These are phyloP conservation scores for Bretschneidera sinensis DNA, from an alignment of 345 rosid species.

Conservation along the genomic window DNA sequence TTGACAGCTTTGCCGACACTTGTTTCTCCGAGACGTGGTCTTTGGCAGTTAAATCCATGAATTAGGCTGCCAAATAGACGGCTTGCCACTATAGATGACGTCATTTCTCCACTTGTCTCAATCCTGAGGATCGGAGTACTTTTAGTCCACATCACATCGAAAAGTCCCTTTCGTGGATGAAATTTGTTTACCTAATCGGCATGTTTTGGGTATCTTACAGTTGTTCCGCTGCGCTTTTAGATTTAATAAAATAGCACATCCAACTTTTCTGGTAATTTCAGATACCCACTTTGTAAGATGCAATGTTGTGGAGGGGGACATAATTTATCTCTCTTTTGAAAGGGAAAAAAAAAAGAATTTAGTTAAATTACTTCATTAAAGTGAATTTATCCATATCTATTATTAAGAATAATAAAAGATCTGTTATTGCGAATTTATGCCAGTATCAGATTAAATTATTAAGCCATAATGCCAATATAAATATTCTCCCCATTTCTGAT, in stretches of 20 bases:
- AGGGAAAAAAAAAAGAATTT: no score
- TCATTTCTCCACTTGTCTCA: no score
- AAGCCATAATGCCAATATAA: conserved; percentile 16
- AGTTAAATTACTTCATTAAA: no score
- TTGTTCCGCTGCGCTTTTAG: conserved; percentile 19
- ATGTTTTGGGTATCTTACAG: conserved; percentile 20
- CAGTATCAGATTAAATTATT: conserved; percentile 13
- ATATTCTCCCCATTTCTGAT: conserved; percentile 12
- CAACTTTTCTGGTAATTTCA: conserved; percentile 15
- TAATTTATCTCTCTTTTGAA: no score
- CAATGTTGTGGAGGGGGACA: conserved; percentile 15
- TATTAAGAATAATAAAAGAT: conserved; percentile 20
- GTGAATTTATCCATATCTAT: conserved; percentile 10
- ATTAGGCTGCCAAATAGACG: no score
- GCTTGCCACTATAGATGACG: no score
- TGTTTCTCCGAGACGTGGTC: no score
- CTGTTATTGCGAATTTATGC: conserved; percentile 29
- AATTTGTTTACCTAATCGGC: not conserved
- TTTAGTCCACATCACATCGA: no score
- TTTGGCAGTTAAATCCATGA: no score
- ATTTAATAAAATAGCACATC: not conserved
- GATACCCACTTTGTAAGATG: conserved; percentile 21
- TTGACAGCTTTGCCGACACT: no score
- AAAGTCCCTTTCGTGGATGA: not conserved
- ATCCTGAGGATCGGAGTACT: no score